Percentiles rank a stretch among this genome's conserved stretches.
These are phyloP conservation scores for Barnettozyma sp. DNA, from an alignment of 805 yeast species.

Conservation along the genomic window DNA sequence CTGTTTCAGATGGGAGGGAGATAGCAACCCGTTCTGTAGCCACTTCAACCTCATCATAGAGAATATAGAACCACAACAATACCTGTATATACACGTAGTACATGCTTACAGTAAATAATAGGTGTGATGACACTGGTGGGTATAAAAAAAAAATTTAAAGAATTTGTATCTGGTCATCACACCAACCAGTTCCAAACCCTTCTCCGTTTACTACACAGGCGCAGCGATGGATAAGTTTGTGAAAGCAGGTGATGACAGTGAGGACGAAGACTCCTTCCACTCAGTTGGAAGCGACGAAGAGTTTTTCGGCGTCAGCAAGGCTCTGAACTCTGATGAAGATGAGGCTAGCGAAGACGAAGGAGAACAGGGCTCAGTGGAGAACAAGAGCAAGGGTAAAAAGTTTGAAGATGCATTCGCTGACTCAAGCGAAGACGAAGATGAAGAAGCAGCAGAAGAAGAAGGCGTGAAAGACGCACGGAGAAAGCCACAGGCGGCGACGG, in stretches of 20 bases:
- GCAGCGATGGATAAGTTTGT: conserved; percentile 20
- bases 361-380: no score
- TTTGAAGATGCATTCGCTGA: conserved; percentile 16
- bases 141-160: no score
- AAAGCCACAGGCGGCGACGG: conserved; percentile 13
- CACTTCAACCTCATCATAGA: no score
- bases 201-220: not conserved
- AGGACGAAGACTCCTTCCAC: conserved; percentile 9
- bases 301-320: conserved; percentile 12
- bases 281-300: conserved; percentile 23
- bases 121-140: conserved; percentile 11
- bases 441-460: conserved; percentile 20
- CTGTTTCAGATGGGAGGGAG: conserved; percentile 45
- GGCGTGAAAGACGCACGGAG: conserved; percentile 19
- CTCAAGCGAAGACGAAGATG: conserved; percentile 17
- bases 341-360: conserved; percentile 25
- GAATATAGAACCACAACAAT: not conserved
- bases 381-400: conserved; percentile 14
- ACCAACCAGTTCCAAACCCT: no score
- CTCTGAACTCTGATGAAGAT: conserved; percentile 18
- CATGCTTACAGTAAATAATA: conserved; percentile 15
- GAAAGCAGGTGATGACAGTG: conserved; percentile 12
- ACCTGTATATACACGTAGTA: not conserved
- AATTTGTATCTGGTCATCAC: no score
- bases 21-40: conserved; percentile 2